Percentiles rank a stretch among this genome's conserved stretches.
These are phyloP conservation scores for Pestalotiopsis sp. DNA, from an alignment of 2,329 filamentous ascomycete genomes.

Conservation along the genomic window DNA sequence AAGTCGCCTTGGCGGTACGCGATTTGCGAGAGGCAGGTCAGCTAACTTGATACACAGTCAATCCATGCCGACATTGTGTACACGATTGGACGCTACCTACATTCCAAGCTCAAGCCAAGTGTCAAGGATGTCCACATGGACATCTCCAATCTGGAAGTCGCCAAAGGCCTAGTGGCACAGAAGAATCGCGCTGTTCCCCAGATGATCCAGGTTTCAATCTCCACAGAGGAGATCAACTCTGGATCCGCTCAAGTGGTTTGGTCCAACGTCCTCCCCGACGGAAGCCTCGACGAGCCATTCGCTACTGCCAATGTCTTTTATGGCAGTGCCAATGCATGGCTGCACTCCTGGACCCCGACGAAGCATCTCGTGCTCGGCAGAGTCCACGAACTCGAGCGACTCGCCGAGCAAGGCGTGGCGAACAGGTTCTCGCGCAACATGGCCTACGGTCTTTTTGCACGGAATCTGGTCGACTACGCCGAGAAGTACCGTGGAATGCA, in stretches of 20 bases:
- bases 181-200: constrained; percentile 30
- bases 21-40: not conserved
- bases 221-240: constrained; percentile 45
- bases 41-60: constrained; percentile 25
- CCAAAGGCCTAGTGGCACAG: constrained; percentile 35
- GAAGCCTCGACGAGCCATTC: constrained; percentile 34
- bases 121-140: constrained; percentile 29
- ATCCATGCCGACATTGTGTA: constrained; percentile 67
- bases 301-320: constrained; percentile 54
- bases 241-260: constrained; percentile 37
- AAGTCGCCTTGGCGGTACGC: constrained; percentile 24
- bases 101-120: constrained; percentile 50
- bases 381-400: constrained; percentile 46
- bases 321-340: constrained; percentile 53
- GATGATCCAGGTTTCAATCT: constrained; percentile 31
- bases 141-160: constrained; percentile 39
- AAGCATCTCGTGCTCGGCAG: constrained; percentile 59
- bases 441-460: constrained; percentile 57
- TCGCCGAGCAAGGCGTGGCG: constrained; percentile 57
- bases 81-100: constrained; percentile 64
- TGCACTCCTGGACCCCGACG: constrained; percentile 51
- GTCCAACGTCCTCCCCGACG: not conserved
- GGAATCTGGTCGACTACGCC: constrained; percentile 39
- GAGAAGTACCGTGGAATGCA: constrained; percentile 42
- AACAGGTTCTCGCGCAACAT: constrained; percentile 64